These are phyloP conservation scores for Microcyclosporella mali DNA, from an alignment of 2,329 filamentous ascomycete species.

Conservation along the genomic window DNA sequence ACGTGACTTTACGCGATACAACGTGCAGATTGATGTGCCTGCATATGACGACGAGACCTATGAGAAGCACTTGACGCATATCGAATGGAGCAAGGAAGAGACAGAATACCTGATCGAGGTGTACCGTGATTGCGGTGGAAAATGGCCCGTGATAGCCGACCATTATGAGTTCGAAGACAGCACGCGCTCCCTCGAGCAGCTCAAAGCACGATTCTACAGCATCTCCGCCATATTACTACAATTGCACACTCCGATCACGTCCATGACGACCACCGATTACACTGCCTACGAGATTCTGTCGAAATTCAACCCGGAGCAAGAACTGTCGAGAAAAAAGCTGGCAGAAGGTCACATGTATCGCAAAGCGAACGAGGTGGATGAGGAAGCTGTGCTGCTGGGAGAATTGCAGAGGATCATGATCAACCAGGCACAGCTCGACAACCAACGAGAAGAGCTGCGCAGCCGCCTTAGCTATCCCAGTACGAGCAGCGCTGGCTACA, in stretches of 20 bases:
- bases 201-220: conserved; percentile 87
- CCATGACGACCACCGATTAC: conserved; percentile 84
- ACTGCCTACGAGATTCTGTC: conserved; percentile 75
- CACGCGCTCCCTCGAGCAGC: conserved; percentile 70
- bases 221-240: conserved; percentile 79
- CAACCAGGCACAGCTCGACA: conserved; percentile 76
- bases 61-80: conserved; percentile 58
- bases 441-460: conserved; percentile 77
- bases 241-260: conserved; percentile 69
- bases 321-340: conserved; percentile 75
- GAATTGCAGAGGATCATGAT: conserved; percentile 90
- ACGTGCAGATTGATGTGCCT: conserved; percentile 71
- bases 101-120: conserved; percentile 82
- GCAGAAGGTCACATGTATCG: conserved; percentile 73
- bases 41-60: conserved; percentile 87
- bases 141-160: conserved; percentile 89
- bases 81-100: conserved; percentile 85
- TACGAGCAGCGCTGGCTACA: conserved; percentile 48
- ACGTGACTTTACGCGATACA: conserved; percentile 70
- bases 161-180: conserved; percentile 53
- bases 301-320: conserved; percentile 76
- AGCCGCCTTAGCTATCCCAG: conserved; percentile 72
- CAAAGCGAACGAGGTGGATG: conserved; percentile 78
- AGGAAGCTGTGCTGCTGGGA: conserved; percentile 82
- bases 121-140: conserved; percentile 71